Evolutionary conservation across 1,284 basidiomycete genomes (phyloP).

Genomic region (Grifola frondosa): DNA sequence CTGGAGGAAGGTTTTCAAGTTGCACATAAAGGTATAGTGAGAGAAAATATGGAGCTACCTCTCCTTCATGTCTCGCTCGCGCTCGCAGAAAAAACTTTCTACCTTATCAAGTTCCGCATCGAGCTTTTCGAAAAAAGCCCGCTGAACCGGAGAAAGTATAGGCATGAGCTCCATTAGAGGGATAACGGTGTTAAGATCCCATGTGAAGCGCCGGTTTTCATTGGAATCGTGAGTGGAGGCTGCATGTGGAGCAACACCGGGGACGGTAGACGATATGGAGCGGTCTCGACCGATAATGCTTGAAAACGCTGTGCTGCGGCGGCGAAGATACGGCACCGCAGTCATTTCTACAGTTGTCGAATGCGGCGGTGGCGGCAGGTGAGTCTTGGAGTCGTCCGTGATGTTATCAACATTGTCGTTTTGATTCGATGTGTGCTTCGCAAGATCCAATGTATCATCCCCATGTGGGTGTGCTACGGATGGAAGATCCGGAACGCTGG

Average conservation of each 20-base stretch:
- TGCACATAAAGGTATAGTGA: neutral
- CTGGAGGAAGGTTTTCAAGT: neutral
- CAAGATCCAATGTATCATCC: too few relatives aligned
- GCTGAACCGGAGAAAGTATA: slow-evolving; percentile 57
- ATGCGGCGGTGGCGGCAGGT: neutral
- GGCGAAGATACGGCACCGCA: slow-evolving; percentile 7
- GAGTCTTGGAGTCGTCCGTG: neutral
- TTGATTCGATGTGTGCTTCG: too few relatives aligned
- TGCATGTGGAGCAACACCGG: neutral
- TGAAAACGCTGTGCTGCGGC: slow-evolving; percentile 14
- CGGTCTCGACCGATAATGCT: slow-evolving; percentile 12
- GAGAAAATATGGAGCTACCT: slow-evolving; percentile 30
- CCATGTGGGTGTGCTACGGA: neutral
- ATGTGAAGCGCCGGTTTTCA: neutral
- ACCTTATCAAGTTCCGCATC: slow-evolving; percentile 81
- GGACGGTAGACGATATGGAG: neutral
- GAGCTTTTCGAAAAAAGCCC: slow-evolving; percentile 72
- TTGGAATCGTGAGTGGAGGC: neutral
- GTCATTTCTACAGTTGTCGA: neutral
- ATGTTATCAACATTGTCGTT: neutral
- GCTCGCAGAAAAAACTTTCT: slow-evolving; percentile 76
- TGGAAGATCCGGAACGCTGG: neutral
- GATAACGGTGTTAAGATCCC: slow-evolving; percentile 22
- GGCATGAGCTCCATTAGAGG: slow-evolving; percentile 53
- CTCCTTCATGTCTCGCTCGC: slow-evolving; percentile 64